Base-by-base conservation (phyloP, 352 stramenopile species). In the Phytophthora nicotianae region DNA sequence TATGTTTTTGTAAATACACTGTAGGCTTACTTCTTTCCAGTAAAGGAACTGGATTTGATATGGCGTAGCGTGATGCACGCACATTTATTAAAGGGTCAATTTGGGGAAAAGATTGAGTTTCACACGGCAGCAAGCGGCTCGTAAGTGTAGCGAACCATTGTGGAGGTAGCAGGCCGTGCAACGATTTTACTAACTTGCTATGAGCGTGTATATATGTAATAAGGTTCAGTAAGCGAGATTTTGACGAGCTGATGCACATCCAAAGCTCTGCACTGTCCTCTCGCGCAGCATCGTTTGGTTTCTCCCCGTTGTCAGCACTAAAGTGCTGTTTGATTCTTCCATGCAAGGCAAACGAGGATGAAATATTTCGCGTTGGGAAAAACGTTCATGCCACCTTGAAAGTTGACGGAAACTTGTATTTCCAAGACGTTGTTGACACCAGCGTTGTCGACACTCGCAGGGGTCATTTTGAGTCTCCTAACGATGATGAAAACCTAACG, bases 221-320 rank as follows among this genome's bases (percentile, higher is more conserved):
- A 55, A 90, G 83, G 7, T 88, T 80, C 53, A 72, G 74, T 46
- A 76, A 70, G 59, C 77, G 70, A 16, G 81, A 91, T 47, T 93
- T 93, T 65, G 84, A 93, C 58, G 84, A 93, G 47, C 62, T 93
- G 40, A 86, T 86, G 68, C 81, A 93, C 50, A 73, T 89, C n/a
- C 75, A 91, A 38, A 81, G 54, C 20, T 88, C 68, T 42, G 50
- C 68, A 4, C 62, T 62, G 40, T 71, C 72, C 3, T 74, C 73
- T 40, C 69, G 77, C 1, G 56, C 77, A 23, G 50, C 62, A 16
- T 73, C 73, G 8, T 24, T 84, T 2, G 57, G 71, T 9, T 53
- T 75, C 16, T 79, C 80, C 1, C 69, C 72, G 2, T 61, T 81
- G 10, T 59, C 71, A n/a, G 66, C 56, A 9, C 60, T 91, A 10